Evolutionary conservation across 2,329 filamentous ascomycete species (phyloP).

Genomic region (Trichoderma hamatum): DNA sequence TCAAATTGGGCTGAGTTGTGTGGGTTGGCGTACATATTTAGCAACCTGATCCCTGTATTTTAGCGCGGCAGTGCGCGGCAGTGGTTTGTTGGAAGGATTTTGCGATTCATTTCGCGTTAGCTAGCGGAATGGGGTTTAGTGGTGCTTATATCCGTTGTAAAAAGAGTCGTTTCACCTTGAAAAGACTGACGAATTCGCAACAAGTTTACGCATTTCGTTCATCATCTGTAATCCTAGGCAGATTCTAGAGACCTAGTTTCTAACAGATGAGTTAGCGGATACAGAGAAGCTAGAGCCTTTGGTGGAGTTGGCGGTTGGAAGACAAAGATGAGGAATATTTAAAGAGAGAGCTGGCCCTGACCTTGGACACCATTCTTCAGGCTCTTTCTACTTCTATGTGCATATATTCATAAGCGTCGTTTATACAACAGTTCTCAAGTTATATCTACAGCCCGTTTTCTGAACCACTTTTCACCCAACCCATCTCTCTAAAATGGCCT

Average conservation of each 20-base stretch:
- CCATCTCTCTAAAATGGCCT: background rate
- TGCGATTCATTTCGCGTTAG: slow-evolving; percentile 4
- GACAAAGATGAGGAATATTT: background rate
- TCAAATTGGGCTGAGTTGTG: background rate
- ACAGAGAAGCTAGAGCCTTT: background rate
- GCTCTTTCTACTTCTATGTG: background rate
- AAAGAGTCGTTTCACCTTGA: background rate
- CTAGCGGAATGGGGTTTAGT: slow-evolving; percentile 4
- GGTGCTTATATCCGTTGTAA: background rate
- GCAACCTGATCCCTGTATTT: background rate
- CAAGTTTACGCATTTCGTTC: background rate
- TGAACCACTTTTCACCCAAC: no score
- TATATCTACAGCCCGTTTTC: no score
- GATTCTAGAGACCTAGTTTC: background rate
- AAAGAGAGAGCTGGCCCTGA: background rate
- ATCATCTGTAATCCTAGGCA: background rate
- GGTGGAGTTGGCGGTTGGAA: background rate
- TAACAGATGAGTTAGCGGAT: background rate
- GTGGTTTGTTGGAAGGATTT: background rate
- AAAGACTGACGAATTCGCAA: background rate
- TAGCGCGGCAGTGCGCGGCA: background rate
- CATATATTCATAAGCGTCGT: background rate
- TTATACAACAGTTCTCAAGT: no score
- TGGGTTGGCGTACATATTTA: background rate
- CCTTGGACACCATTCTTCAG: background rate